Conservation (phyloP, 1,284 basidiomycete species). For the Athelia psychrophila region DNA sequence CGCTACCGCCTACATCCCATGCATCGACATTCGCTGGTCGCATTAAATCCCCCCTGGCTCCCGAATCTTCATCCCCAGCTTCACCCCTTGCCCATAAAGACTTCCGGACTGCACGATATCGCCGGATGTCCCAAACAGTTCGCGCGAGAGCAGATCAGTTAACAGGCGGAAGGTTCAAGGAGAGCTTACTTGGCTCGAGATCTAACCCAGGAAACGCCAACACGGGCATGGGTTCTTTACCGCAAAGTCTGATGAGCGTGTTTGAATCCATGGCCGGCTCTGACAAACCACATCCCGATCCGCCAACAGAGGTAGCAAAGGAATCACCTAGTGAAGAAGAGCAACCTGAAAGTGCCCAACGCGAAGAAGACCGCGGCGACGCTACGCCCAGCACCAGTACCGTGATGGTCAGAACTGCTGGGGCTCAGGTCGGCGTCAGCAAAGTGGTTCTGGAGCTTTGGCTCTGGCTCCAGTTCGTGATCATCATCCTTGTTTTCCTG, state of each 20-base stretch:
- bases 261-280: conserved; percentile 4
- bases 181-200: conserved; percentile 14
- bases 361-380: not conserved
- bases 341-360: not conserved
- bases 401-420: conserved; percentile 1
- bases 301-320: not conserved
- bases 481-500: conserved; percentile 71
- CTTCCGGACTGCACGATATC: conserved; percentile 23
- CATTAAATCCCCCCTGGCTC: conserved; percentile 6
- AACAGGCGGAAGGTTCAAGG: conserved; percentile 48
- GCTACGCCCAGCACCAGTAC: conserved; percentile 1
- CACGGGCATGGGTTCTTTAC: conserved; percentile 2
- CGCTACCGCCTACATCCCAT: not conserved
- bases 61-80: conserved; percentile 4
- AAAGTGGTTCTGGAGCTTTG: conserved; percentile 65
- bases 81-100: conserved; percentile 19
- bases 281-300: not conserved
- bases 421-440: conserved; percentile 31
- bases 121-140: conserved; percentile 52
- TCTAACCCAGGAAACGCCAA: conserved; percentile 11
- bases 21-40: not conserved
- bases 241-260: conserved; percentile 22
- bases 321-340: not conserved
- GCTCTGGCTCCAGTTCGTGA: conserved; percentile 75
- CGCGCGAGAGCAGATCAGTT: conserved; percentile 50